A percentile compares a stretch with the other conserved stretches of the same genome.
These are phyloP conservation scores for Aegilops umbellulata DNA, from an alignment of 176 grass and related monocot species.

Conservation along the genomic window DNA sequence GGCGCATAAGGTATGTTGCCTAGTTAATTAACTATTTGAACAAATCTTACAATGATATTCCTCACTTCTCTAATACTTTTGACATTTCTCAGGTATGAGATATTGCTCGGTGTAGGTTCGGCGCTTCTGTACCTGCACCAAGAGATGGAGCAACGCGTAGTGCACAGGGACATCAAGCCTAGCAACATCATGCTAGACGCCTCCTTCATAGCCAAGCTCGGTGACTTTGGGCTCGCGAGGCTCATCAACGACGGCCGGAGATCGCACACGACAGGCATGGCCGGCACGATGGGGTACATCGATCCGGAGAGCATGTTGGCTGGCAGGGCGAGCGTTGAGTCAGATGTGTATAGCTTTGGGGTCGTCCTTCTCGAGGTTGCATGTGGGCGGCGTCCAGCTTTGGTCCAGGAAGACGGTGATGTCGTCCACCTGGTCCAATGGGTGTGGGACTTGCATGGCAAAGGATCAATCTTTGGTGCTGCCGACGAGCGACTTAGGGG, in stretches of 20 bases:
- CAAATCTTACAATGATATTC: background rate
- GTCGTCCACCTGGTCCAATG: background rate
- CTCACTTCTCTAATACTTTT: background rate
- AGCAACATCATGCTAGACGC: slow-evolving; percentile 23
- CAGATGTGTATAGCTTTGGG: slow-evolving; percentile 28
- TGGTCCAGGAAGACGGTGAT: accelerated
- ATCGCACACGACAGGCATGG: background rate
- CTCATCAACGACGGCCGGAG: background rate
- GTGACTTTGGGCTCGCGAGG: background rate
- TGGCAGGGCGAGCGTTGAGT: background rate
- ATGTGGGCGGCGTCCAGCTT: background rate
- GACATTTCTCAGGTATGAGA: background rate
- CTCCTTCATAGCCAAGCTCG: background rate
- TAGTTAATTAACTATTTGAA: background rate
- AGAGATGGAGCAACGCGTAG: background rate
- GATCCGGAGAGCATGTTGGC: background rate
- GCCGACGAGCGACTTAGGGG: background rate
- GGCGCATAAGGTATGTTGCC: background rate
- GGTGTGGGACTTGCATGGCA: slow-evolving; percentile 17
- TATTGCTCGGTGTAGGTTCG: too few species aligned
- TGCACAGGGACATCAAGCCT: slow-evolving; percentile 30
- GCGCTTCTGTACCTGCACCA: slow-evolving; percentile 21
- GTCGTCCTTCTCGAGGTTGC: slow-evolving; percentile 35
- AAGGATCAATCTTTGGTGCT: background rate
- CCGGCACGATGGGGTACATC: background rate